These are phyloP conservation scores for Lactarius hengduanensis DNA, from an alignment of 768 basidiomycete genomes.

Conservation along the genomic window DNA sequence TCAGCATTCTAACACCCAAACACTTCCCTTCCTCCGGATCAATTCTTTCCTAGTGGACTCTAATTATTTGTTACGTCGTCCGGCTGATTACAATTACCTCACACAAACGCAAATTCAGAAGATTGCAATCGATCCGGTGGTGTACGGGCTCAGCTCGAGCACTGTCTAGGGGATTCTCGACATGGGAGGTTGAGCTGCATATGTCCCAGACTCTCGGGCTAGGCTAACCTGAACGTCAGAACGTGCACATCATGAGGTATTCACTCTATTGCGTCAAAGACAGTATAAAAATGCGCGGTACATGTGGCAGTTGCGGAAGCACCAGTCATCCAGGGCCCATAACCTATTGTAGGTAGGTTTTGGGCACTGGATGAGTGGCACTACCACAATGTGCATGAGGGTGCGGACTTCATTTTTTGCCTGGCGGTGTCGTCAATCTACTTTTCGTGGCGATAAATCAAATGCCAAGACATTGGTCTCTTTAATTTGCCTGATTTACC, in stretches of 20 bases:
- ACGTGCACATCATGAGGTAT: not conserved
- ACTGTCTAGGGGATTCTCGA: too few relatives aligned
- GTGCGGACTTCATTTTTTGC: not conserved
- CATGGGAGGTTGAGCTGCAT: too few relatives aligned
- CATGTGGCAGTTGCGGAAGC: not conserved
- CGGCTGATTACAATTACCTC: too few relatives aligned
- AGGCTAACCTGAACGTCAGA: not conserved
- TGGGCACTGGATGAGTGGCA: not conserved
- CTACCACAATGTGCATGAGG: not conserved
- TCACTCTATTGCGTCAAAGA: not conserved
- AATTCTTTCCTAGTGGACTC: not conserved
- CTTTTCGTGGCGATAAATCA: not conserved
- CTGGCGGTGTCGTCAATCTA: not conserved
- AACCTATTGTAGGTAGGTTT: not conserved
- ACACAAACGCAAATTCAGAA: too few relatives aligned
- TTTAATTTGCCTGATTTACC: not conserved
- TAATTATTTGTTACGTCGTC: not conserved
- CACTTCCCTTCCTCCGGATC: not conserved
- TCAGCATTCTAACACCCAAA: not conserved
- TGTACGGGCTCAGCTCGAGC: too few relatives aligned
- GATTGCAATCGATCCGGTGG: too few relatives aligned
- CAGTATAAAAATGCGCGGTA: not conserved
- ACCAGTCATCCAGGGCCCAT: slow-evolving; percentile 1
- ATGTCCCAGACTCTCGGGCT: too few relatives aligned
- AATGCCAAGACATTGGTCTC: not conserved